phyloP scores from a whole-genome alignment of 1,284 basidiomycete species.

The Papiliotrema terrestris region DNA sequence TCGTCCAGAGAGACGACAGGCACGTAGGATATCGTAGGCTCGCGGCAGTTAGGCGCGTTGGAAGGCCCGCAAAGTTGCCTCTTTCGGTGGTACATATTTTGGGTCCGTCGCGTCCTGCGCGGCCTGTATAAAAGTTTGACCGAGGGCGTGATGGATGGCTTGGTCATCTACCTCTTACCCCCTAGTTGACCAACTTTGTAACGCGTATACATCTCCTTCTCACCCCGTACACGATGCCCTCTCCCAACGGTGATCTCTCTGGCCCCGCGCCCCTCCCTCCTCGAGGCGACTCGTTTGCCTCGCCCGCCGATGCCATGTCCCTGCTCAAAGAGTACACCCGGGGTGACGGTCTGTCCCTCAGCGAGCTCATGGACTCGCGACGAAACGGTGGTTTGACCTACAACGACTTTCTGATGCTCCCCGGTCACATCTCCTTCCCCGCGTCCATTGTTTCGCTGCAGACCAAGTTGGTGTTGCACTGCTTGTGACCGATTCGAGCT shows the following conservation, averaged over 20 bases:
- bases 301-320: conserved; percentile 57
- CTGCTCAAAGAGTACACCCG: conserved; percentile 69
- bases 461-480: conserved; percentile 53
- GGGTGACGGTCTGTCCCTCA: conserved; percentile 80
- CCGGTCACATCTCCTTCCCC: conserved; percentile 95
- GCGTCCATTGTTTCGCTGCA: conserved; percentile 70
- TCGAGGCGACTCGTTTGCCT: conserved; percentile 12
- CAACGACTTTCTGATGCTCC: conserved; percentile 88
- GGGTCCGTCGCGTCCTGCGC: too few species aligned
- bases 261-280: conserved; percentile 12
- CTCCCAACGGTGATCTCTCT: conserved; percentile 7
- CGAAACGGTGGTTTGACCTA: conserved; percentile 93
- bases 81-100: too few species aligned
- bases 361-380: conserved; percentile 85
- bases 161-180: too few species aligned
- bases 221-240: not conserved
- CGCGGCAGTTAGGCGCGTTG: too few species aligned
- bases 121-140: too few species aligned
- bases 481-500: not conserved
- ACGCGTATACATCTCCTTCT: too few species aligned
- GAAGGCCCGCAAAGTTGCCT: too few species aligned
- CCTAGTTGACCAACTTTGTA: too few species aligned
- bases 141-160: too few species aligned
- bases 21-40: too few species aligned
- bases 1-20: too few species aligned